A percentile compares a stretch with the other conserved stretches of the same genome.
Conservation (phyloP, 176 grass and related monocot species). For the Alloteropsis semialata region DNA sequence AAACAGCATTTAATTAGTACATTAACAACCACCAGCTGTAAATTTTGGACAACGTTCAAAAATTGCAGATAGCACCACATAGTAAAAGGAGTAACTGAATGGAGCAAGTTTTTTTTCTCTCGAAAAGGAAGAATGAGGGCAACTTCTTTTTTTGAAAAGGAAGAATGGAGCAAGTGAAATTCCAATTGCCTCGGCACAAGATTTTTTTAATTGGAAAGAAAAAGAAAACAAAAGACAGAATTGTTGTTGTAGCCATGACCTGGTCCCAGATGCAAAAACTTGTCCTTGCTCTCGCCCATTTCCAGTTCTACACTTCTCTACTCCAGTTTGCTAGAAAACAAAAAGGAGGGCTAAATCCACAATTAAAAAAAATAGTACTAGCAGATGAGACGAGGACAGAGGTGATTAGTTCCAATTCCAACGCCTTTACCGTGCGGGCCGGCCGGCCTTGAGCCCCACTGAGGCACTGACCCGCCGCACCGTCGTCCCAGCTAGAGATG, state of each 20-base stretch:
- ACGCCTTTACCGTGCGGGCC: constrained; percentile 19
- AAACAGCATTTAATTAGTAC: not conserved
- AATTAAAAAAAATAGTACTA: not conserved
- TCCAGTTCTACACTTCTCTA: not conserved
- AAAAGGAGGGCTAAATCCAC: not conserved
- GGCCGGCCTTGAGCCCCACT: not conserved
- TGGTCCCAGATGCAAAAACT: not conserved
- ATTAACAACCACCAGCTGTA: not conserved
- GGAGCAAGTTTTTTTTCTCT: no score
- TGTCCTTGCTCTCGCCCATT: not conserved
- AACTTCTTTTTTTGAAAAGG: no score
- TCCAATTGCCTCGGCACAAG: not conserved
- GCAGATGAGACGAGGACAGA: not conserved
- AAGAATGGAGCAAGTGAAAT: not conserved
- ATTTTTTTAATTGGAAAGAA: no score
- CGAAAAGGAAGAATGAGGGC: no score
- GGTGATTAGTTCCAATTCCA: constrained; percentile 18
- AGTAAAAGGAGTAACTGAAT: not conserved
- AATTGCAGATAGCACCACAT: not conserved
- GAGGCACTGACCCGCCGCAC: not conserved
- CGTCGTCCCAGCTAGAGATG: constrained; percentile 11
- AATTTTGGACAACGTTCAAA: not conserved
- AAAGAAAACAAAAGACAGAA: not conserved
- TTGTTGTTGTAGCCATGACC: not conserved
- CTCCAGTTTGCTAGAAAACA: not conserved